A percentile compares a stretch with the other conserved stretches of the same genome.
These are phyloP conservation scores for Ophiostoma australiae DNA, from an alignment of 2,329 filamentous ascomycete genomes.

Conservation along the genomic window DNA sequence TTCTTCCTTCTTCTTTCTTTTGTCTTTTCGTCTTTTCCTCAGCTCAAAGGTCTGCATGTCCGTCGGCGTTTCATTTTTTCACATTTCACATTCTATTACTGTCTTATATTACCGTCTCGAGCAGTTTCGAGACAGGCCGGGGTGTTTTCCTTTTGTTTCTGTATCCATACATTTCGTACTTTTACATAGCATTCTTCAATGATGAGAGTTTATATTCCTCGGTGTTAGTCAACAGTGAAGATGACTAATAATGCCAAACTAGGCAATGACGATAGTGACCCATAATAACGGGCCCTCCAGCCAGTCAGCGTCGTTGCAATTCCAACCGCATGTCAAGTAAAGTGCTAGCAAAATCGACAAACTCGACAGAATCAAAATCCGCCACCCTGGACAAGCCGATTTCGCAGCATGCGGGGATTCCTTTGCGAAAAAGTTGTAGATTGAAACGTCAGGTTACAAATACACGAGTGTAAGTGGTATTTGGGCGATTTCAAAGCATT, in stretches of 20 bases:
- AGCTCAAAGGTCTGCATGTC: not conserved
- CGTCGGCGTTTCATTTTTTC: constrained; percentile 6
- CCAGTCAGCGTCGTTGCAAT: constrained; percentile 23
- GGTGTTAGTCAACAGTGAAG: not conserved
- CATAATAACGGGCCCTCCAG: not conserved
- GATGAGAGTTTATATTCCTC: not conserved
- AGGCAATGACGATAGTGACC: not conserved
- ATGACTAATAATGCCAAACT: not conserved
- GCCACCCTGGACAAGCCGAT: constrained; percentile 24
- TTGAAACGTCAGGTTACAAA: not conserved
- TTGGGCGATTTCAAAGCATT: constrained; percentile 10
- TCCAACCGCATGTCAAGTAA: not conserved
- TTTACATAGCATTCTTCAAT: not conserved
- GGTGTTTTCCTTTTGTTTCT: not conserved
- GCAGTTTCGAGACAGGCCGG: not conserved
- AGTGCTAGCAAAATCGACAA: not conserved
- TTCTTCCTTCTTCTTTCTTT: not conserved
- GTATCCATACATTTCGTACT: not conserved
- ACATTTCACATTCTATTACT: not conserved
- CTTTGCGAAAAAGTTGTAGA: not conserved
- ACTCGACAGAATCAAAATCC: constrained; percentile 13
- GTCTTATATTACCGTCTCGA: not conserved
- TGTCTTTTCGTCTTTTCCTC: not conserved
- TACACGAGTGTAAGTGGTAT: constrained; percentile 4
- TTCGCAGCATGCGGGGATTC: constrained; percentile 21